Evolutionary conservation across 352 stramenopile genomes (phyloP), one percentile per base, ranked within the genome.

Genomic region (Plasmopara muralis): DNA sequence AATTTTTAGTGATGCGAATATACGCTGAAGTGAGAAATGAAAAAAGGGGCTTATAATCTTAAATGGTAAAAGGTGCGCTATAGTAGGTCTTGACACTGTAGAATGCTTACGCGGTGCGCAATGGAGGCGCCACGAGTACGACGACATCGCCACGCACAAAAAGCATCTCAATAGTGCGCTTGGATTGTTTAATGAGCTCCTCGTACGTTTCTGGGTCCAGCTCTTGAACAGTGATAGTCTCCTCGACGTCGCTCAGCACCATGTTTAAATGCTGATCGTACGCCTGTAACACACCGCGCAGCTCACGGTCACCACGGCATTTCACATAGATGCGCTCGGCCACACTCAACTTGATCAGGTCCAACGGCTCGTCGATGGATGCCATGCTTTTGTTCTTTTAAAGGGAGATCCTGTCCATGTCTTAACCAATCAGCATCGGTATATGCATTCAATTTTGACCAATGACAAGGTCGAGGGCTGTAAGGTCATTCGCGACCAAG

Each of bases 211-310:
- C 94, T 61, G 96, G 84, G 68, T 99, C 96, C 46, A 98, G 77
- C 68, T 99, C 95, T 55, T 95, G 84, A 31, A 81, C 94, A 12
- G 93, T 98, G 38, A 99, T 96, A 18, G 96, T 99, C 79, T 99
- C 97, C 68, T 99, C 96, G 14, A 99, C 97, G 57, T 98, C 95
- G 53, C 94, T 96, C 20, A 99, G 71, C 47, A 99, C 95, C 87
- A 99, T 96, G 73, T 99, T 99, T 31, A 99, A 74, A 72, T 99
- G 97, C 68, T 99, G 94, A 71, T 99, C 97, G 68, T 98, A 99
- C 1, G 95, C 96, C 74, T 98, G 95, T 42, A 99, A 76, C 70
- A 96, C 95, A 30, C 97, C 97, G 39, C 96, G 83, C 31, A 99
- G 82, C 77, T 99, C 96, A 30, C 96, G 76, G 46, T 98, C 93